Percentiles rank a stretch among this genome's conserved stretches.
These are phyloP conservation scores for Oxalis stricta DNA, from an alignment of 441 rosid species.

Conservation along the genomic window DNA sequence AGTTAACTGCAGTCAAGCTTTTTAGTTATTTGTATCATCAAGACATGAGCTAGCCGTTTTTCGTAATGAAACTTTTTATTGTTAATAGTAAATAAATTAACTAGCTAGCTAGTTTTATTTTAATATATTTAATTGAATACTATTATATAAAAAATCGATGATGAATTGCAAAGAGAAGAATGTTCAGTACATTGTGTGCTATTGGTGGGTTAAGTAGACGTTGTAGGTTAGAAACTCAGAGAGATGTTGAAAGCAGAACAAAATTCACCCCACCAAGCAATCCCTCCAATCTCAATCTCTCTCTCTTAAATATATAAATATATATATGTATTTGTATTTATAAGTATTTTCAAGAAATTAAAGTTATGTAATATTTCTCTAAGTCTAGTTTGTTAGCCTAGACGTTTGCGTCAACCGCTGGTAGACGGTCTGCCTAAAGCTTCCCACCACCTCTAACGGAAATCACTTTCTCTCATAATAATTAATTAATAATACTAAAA, in stretches of 20 bases:
- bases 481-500: too few relatives aligned
- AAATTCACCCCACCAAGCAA: constrained; percentile 66
- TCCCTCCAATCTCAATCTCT: constrained; percentile 16
- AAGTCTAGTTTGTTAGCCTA: constrained; percentile 67
- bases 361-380: too few relatives aligned
- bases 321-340: background rate
- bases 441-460: constrained; percentile 51
- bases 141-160: background rate
- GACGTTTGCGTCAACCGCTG: constrained; percentile 64
- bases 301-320: background rate
- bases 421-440: constrained; percentile 40
- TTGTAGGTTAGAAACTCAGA: constrained; percentile 72
- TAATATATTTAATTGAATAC: too few relatives aligned
- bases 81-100: too few relatives aligned
- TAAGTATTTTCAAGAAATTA: constrained; percentile 42
- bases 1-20: too few relatives aligned
- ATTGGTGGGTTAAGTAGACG: constrained; percentile 59
- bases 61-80: too few relatives aligned
- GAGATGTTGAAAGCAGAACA: constrained; percentile 83
- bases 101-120: too few relatives aligned
- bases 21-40: too few relatives aligned
- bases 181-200: too few relatives aligned
- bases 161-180: too few relatives aligned
- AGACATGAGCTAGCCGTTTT: too few relatives aligned
- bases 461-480: background rate